Base-by-base conservation (phyloP, 1,284 basidiomycete species). In the Agaricales sp. region DNA sequence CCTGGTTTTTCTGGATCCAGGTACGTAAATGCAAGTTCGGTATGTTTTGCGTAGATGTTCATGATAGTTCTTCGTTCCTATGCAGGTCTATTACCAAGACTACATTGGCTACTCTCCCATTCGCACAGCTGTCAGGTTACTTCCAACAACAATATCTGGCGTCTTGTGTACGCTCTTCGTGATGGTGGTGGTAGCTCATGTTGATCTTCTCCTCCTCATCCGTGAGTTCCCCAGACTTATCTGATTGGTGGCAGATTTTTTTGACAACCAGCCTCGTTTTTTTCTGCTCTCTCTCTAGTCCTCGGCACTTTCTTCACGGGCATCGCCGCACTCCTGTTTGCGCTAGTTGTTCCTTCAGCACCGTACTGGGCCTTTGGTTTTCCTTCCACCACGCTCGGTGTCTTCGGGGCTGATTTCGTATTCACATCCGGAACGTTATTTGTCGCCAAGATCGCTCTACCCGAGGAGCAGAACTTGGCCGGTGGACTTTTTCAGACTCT, bases 321-420 rank as follows among this genome's bases (percentile, higher is more conserved):
- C 2, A 57, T 66, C 14, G 76, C 78, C 0, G 75, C 72, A 49
- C 63, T 82, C 43, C 64, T 85, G 13, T 79, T 83, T 52, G 79
- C 80, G 1, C 58, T 82, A 11, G 73, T 83, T 47, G 56, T 73
- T 18, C 66, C 73, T 2, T 51, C 63, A 8, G 67, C 67, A 3
- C 61, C 72, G 1, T 87, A 78, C 59, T 85, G 81, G 80, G 72
- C 72, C 11, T 77, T 72, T 47, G 77, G 75, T 37, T 84, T 87
- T 65, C 79, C 82, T 21, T 74, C 78, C 2, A 77, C 83, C 47
- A 71, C 77, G 58, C 57, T 83, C 8, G 39, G 39, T 18, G 80
- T 82, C 25, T 69, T 80, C 24, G 82, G 82, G 35, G 78, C 74
- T 0, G 81, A 84, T 59, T 80, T 83, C 59, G 73, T 80, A 19